phyloP scores from a whole-genome alignment of 108 stramenopile genomes.

The Skeletonema menzelii region DNA sequence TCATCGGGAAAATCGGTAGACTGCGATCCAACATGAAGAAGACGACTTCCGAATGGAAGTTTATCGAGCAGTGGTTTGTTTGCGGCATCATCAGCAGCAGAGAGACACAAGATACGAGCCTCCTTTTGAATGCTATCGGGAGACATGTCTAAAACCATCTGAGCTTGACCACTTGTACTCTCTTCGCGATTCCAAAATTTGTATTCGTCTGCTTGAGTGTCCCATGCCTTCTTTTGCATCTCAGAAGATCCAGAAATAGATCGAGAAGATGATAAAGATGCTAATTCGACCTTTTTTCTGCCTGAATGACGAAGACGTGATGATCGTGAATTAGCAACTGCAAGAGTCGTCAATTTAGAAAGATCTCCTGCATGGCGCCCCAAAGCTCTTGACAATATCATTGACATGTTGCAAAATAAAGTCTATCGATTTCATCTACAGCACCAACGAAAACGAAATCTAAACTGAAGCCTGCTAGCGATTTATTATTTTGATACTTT shows the following conservation, averaged over 20 bases:
- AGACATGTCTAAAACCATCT: slow-evolving; percentile 55
- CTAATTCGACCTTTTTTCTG: no score
- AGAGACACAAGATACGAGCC: slow-evolving; percentile 44
- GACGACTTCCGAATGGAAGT: slow-evolving; percentile 22
- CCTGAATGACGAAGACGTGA: no score
- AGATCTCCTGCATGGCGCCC: no score
- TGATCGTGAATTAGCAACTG: no score
- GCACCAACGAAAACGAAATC: no score
- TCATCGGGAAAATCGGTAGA: slow-evolving; percentile 29
- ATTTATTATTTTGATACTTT: no score
- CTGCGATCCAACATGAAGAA: slow-evolving; percentile 15
- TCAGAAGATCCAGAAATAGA: slow-evolving; percentile 1
- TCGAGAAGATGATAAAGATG: not conserved
- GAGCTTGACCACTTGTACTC: slow-evolving; percentile 26
- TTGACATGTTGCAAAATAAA: no score
- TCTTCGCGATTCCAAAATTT: slow-evolving; percentile 76
- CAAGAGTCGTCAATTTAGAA: no score
- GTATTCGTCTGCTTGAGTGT: slow-evolving; percentile 55
- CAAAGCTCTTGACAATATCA: no score
- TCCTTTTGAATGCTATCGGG: slow-evolving; percentile 59
- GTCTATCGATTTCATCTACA: no score
- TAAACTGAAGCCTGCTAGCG: no score
- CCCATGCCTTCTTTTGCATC: slow-evolving; percentile 34
- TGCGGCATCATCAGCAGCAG: slow-evolving; percentile 22
- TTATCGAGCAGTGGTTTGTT: slow-evolving; percentile 21